Evolutionary conservation across 2,329 filamentous ascomycete genomes (phyloP), one percentile per base, ranked within the genome.

Genomic region (Stagonosporopsis tanaceti): DNA sequence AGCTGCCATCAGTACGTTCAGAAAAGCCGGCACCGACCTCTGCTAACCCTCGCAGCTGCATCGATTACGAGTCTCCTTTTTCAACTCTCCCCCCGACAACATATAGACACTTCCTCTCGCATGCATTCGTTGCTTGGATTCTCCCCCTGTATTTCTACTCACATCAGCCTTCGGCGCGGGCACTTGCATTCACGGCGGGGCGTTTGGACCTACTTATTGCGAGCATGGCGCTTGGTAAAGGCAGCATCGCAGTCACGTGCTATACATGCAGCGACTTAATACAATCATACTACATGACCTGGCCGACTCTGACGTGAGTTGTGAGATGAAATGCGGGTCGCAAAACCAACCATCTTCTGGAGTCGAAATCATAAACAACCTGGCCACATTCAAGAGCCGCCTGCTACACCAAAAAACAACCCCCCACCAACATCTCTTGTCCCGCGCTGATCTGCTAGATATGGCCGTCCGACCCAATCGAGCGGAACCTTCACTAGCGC

Each of bases 1-100:
- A 99, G 81, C 81, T 99, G 67, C 95, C 95, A 67, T 94, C 91
- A 76, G 94, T 98, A 84, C 78, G 93, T 87, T 64, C 15, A 45
- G 37, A 41, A 47, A 39, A 1, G 11, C 2, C 32, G 9, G 14
- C 6, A 15, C 3, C 20, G 2, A 14, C 4, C 22, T n/a, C 12
- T 2, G 37, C 58, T 68, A 50, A 68, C 58, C 15, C 20, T 17
- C 12, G 27, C 59, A 78, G 76, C 64, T 72, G 35, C 76, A 78
- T 63, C 70, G 76, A 50, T 68, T 78, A 71, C 75, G 76, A 59
- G 69, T 77, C 52, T 68, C 71, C 22, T 62, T 77, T 57, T 77
- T 78, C 64, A 76, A 74, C 44, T 67, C 70, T 37, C 74, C 74
- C 7, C 76, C 76, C 27, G 74, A 77, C 59, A 68, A 78, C 55